Conservation (phyloP, 306 rosid genomes). For the Medicago lupulina region DNA sequence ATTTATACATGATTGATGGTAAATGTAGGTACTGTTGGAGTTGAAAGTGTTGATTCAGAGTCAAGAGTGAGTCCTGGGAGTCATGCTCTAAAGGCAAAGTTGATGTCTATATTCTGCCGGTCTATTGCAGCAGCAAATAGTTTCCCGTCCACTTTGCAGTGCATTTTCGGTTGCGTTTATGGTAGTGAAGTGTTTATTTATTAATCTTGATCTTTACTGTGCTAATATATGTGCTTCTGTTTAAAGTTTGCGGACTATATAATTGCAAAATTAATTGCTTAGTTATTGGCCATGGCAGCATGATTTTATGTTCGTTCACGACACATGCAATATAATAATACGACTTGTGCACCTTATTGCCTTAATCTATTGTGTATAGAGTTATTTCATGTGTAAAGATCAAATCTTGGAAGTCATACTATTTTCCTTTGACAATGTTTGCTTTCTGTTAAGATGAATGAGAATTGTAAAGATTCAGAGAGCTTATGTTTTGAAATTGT, state of each 20-base stretch:
- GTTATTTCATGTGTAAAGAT: not conserved
- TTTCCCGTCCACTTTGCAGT: conserved; percentile 93
- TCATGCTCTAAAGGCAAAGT: conserved; percentile 75
- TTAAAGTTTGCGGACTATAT: conserved; percentile 11
- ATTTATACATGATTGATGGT: conserved; percentile 36
- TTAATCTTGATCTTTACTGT: conserved; percentile 29
- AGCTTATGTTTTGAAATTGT: not conserved
- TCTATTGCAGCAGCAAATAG: conserved; percentile 92
- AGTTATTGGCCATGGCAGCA: conserved; percentile 5
- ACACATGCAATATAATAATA: not conserved
- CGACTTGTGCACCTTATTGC: conserved; percentile 7
- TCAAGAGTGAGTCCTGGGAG: conserved; percentile 78
- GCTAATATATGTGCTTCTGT: conserved; percentile 30
- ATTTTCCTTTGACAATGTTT: conserved; percentile 9
- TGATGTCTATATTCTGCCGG: conserved; percentile 92
- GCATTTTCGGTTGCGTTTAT: conserved; percentile 94
- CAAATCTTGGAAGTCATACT: not conserved
- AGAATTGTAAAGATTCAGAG: not conserved
- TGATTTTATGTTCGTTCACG: conserved; percentile 14
- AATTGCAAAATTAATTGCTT: conserved; percentile 40
- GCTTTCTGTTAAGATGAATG: not conserved
- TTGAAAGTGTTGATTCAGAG: conserved; percentile 65
- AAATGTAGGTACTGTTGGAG: conserved; percentile 74
- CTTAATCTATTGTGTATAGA: conserved; percentile 14
- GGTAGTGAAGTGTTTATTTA: conserved; percentile 56